phyloP scores from a whole-genome alignment of 2,329 filamentous ascomycete species.

The Xylariales sp. region DNA sequence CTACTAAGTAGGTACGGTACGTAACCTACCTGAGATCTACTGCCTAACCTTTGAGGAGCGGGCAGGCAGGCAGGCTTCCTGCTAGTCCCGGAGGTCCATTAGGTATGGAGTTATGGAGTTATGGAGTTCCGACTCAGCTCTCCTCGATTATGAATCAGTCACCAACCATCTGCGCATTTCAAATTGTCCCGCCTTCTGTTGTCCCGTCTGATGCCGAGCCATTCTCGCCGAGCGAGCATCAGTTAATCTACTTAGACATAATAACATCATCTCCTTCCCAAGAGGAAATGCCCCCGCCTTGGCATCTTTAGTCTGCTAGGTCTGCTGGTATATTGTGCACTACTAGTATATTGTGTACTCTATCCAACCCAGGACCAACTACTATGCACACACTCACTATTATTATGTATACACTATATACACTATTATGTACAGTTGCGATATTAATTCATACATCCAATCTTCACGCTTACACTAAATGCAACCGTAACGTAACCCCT shows the following conservation, averaged over 20 bases:
- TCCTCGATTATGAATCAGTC: constrained; percentile 22
- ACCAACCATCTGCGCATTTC: constrained; percentile 18
- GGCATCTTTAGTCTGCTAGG: no score
- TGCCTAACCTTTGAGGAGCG: no score
- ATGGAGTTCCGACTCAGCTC: background rate
- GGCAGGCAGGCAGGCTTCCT: background rate
- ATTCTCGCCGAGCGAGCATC: constrained; percentile 4
- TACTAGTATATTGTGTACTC: no score
- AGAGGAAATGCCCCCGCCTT: no score
- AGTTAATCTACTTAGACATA: background rate
- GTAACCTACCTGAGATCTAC: no score
- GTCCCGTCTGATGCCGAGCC: background rate
- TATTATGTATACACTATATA: no score
- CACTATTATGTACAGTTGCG: no score
- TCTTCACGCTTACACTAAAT: background rate
- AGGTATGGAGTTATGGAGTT: background rate
- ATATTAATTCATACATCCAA: background rate
- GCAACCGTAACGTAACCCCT: no score
- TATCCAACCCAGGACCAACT: background rate
- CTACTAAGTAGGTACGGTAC: no score
- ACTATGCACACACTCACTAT: no score
- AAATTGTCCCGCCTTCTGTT: constrained; percentile 4
- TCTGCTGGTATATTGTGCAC: no score
- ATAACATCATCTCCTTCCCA: background rate
- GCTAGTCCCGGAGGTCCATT: background rate